Evolutionary conservation across 768 basidiomycete species (phyloP), one percentile per base, ranked within the genome.

Genomic region (Tremella yokohamensis): DNA sequence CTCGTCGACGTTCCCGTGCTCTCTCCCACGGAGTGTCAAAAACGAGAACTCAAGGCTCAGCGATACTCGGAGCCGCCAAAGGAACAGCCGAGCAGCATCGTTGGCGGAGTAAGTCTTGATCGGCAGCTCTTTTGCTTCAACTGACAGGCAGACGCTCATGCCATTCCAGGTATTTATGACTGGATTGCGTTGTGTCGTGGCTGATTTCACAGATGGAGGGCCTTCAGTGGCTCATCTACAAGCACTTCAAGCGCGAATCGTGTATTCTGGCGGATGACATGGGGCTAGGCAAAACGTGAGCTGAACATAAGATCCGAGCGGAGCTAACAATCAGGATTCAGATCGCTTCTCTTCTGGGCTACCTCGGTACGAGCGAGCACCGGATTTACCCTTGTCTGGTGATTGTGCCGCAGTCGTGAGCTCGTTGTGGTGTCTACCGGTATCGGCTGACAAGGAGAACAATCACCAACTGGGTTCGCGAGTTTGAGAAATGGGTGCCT

Each of bases 391-490:
- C 96, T 2, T 85, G 84, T 38, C 82, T 99, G 13, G 85, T 99
- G 11, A 86, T 96, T 3, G 96, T 98, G 4, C 96, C 96, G 0
- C 96, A 99, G 72, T 94, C 92, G 12, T 74, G 54, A 40, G 66
- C 66, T 22, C 1, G 1, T 11, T 47, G 42, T 42, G 38, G 15
- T 20, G 19, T 49, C 20, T 18, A 15, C 26, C 9, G 26, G 37
- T 3, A n/a, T 16, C 4, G 8, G 29, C 29, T 29, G n/a, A 52
- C 20, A 20, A 22, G 15, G 4, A 66, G 64, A 1, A 96, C 93
- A 0, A 87, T 98, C 62, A 87, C 87, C 4, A 96, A 74, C 65
- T 96, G 93, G 94, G 84, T 94, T 13, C 82, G 96, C 34, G 96
- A 99, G 73, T 90, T 98, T 63, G 86, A 89, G 67, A 84, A 86